Base-by-base conservation (phyloP, 371 early-diverging fungal species). In the Basidiobolus meristosporus region DNA sequence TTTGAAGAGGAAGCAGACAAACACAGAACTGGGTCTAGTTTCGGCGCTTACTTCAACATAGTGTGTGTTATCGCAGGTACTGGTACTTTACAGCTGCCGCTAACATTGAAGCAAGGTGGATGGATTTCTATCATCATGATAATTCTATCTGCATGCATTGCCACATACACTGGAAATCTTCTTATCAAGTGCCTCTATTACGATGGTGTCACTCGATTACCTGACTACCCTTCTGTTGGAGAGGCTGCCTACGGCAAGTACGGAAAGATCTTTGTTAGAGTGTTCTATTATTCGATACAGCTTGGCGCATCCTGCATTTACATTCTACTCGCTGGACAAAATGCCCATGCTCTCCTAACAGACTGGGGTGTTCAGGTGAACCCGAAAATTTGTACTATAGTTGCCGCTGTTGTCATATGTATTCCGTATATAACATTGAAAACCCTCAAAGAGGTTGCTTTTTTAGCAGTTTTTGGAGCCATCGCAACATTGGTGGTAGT, bases 11-110 rank as follows among this genome's bases (percentile, higher is more conserved):
- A n/a, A n/a, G n/a, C n/a, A n/a, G n/a, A n/a, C n/a, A n/a, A n/a
- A n/a, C n/a, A n/a, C n/a, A 32, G 44, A 2, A 39, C 39, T 10
- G 39, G 45, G 14, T 45, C 45, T 3, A 39, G 39, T 19, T 39
- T 38, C 22, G 45, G 45, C n/a, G 45, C 45, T 82, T n/a, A n/a
- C n/a, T n/a, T n/a, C n/a, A n/a, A n/a, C n/a, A n/a, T n/a, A n/a
- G n/a, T n/a, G n/a, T n/a, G n/a, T n/a, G n/a, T n/a, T n/a, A n/a
- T n/a, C n/a, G n/a, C n/a, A n/a, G n/a, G n/a, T n/a, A n/a, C n/a
- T 7, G 90, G 90, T 19, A 72, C 84, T 7, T 60, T 88, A 4
- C 82, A 84, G 40, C 62, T 90, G 12, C 84, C 88, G 14, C 78
- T 67, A 39, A 78, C 85, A 16, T 57, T 90, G 14, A 65, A 56